Evolutionary conservation across 495 filamentous ascomycete species (phyloP).

Genomic region (Terfezia claveryi): DNA sequence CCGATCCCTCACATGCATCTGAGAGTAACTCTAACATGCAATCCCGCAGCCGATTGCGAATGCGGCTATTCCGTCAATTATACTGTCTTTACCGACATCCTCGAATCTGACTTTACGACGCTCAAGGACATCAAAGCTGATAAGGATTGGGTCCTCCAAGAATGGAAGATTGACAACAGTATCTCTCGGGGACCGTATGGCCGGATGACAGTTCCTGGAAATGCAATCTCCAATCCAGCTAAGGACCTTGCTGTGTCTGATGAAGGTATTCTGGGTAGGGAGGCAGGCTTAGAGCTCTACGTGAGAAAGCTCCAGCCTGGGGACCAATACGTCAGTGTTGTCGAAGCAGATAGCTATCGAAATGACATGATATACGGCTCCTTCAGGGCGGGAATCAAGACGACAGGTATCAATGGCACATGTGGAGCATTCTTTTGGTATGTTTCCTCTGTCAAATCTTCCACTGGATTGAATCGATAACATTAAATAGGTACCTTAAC

Average conservation of each 20-base stretch:
- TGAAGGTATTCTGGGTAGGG: constrained; percentile 24
- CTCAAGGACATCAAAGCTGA: constrained; percentile 25
- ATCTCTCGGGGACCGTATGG: constrained; percentile 40
- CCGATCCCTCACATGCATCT: constrained; percentile 4
- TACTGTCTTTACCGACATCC: constrained; percentile 40
- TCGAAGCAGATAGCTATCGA: constrained; percentile 35
- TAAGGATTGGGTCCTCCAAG: constrained; percentile 40
- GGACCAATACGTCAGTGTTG: constrained; percentile 32
- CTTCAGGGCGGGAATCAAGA: constrained; percentile 43
- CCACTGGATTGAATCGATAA: constrained; percentile 3
- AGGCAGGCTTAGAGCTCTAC: constrained; percentile 36
- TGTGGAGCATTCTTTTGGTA: constrained; percentile 64
- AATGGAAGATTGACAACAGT: constrained; percentile 34
- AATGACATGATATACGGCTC: constrained; percentile 42
- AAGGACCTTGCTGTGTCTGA: constrained; percentile 22
- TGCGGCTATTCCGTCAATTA: constrained; percentile 41
- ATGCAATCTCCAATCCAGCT: constrained; percentile 34
- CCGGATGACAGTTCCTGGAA: constrained; percentile 32
- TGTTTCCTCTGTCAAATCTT: constrained; percentile 4
- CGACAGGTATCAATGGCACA: constrained; percentile 36
- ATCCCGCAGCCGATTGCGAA: constrained; percentile 34
- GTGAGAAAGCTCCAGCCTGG: constrained; percentile 27
- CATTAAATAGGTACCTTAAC: constrained; percentile 32
- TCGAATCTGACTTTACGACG: constrained; percentile 48
- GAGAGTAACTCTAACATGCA: neutral